Evolutionary conservation across 495 filamentous ascomycete species (phyloP).

Genomic region (Podospora pseudoanserina): DNA sequence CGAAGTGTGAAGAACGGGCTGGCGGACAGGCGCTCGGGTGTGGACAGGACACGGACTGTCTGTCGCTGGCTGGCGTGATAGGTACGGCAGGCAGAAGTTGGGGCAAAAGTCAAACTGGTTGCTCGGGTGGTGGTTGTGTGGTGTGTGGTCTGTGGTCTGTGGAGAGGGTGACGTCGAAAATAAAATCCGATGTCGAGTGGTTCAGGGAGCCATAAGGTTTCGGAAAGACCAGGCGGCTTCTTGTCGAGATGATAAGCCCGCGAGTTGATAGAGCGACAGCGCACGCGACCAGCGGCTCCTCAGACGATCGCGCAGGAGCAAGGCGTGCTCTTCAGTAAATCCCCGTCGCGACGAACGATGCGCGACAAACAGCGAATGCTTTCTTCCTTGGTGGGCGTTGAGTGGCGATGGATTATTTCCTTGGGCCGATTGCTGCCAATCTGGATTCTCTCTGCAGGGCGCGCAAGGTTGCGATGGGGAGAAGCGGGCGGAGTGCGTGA

Average conservation of each 20-base stretch:
- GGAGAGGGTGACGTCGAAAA: slow-evolving; percentile 19
- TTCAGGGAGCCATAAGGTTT: slow-evolving; percentile 19
- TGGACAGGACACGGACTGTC: neutral
- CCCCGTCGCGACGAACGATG: neutral
- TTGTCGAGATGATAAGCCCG: slow-evolving; percentile 1
- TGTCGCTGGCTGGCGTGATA: neutral
- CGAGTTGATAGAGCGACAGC: neutral
- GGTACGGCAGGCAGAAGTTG: neutral
- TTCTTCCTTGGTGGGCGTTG: neutral
- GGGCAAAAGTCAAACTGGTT: slow-evolving; percentile 6
- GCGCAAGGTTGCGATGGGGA: slow-evolving; percentile 34
- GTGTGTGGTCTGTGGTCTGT: slow-evolving; percentile 7
- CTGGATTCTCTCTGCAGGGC: slow-evolving; percentile 25
- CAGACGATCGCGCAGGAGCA: neutral
- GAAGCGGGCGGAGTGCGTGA: slow-evolving; percentile 31
- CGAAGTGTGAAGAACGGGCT: neutral
- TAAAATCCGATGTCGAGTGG: slow-evolving; percentile 3
- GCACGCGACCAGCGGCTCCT: slow-evolving; percentile 1
- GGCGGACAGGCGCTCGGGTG: slow-evolving; percentile 2
- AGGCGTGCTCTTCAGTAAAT: neutral
- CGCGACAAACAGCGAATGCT: neutral
- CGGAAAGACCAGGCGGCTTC: slow-evolving; percentile 12
- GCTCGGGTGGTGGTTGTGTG: slow-evolving; percentile 15
- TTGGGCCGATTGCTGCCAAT: slow-evolving; percentile 17
- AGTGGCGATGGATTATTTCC: slow-evolving; percentile 19